Conservation (phyloP, 495 filamentous ascomycete genomes). For the Penicillium angulare region DNA sequence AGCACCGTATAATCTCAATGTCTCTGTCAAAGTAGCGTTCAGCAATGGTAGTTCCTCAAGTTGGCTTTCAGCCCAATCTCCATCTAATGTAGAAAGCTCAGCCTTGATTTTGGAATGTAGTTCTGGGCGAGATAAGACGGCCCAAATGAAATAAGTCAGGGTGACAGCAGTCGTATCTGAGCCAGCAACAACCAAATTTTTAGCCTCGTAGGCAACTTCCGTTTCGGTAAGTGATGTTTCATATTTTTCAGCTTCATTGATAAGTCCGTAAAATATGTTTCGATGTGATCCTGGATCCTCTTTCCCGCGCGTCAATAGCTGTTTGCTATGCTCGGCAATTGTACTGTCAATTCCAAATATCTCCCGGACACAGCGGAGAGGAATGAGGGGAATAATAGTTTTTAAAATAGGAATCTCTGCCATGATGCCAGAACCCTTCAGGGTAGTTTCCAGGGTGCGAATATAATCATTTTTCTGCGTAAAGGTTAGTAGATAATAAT, state of each 20-base stretch:
- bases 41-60: slow-evolving; percentile 40
- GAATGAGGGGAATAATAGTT: background rate
- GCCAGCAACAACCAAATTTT: slow-evolving; percentile 43
- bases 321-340: background rate
- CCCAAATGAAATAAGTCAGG: slow-evolving; percentile 29
- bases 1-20: slow-evolving; percentile 49
- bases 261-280: background rate
- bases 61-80: slow-evolving; percentile 20
- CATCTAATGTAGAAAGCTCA: slow-evolving; percentile 18
- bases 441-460: background rate
- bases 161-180: slow-evolving; percentile 42
- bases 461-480: background rate
- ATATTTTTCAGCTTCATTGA: background rate
- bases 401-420: background rate
- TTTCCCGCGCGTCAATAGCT: background rate
- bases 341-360: background rate
- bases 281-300: background rate
- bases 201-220: background rate
- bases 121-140: slow-evolving; percentile 10
- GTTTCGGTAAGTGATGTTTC: background rate
- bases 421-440: background rate
- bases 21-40: slow-evolving; percentile 51
- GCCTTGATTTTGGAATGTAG: slow-evolving; percentile 7
- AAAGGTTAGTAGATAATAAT: background rate
- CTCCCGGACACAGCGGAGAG: background rate